Evolutionary conservation across 164 flowering plant species (phyloP), one percentile per base, ranked within the genome.

Genomic region (Paratinospora sagittata): DNA sequence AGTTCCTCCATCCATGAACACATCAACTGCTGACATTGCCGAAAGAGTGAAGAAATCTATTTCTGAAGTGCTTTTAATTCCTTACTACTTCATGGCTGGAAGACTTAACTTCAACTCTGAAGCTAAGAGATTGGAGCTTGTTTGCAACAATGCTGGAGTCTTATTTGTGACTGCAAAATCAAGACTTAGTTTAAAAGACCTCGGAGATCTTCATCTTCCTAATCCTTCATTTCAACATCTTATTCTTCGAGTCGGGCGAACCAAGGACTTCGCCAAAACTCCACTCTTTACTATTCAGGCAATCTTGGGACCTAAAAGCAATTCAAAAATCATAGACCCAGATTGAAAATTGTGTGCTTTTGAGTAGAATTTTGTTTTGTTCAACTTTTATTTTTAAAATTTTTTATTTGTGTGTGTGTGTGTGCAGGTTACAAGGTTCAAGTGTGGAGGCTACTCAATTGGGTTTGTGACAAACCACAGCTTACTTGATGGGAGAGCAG

Each of bases 51-150:
- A 77, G 77, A 77, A 55, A 63, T 76, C 85, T 47, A 76, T 76
- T 55, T 75, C 78, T 52, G 78, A 78, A 21, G 77, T 75, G 73
- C 76, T 84, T 61, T 70, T 83, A 37, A 72, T 78, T 36, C 84
- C 83, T 30, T 85, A 83, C 71, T 83, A 81, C 60, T 85, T 83
- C 78, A 80, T 85, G 84, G 85, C 88, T 12, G 85, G 88, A 60
- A 81, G 85, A 67, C 74, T 85, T 17, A 70, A 47, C 27, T 75
- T 80, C 73, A 75, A 80, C 73, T 11, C 27, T 27, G 73, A 81
- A 62, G 71, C 71, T 49, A 68, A 57, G 19, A 73, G 84, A 63
- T 61, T 83, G 72, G 84, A 85, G 79, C 81, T 85, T 62, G 63
- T 85, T 10, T 83, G 86, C 81, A 83, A 79, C 80, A 83, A 81